Conservation (phyloP, 2,329 filamentous ascomycete genomes). For the Scedosporium aurantiacum region DNA sequence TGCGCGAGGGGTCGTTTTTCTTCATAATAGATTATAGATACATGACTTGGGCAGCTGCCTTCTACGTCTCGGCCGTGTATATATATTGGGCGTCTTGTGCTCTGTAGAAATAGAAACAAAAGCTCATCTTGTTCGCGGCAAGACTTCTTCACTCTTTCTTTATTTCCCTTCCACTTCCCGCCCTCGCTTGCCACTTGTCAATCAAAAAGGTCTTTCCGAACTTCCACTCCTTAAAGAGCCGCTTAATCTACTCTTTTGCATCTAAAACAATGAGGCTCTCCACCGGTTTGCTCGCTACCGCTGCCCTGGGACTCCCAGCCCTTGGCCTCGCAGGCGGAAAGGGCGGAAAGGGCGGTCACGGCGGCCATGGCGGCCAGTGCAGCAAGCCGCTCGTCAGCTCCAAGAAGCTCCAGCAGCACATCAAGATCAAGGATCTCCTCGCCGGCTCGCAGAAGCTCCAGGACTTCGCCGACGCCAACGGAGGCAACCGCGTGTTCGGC, state of each 20-base stretch:
- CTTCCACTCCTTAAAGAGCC: no score
- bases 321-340: not conserved
- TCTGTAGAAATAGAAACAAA: not conserved
- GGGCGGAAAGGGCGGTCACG: not conserved
- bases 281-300: slow-evolving; percentile 6
- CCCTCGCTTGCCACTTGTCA: not conserved
- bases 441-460: slow-evolving; percentile 32
- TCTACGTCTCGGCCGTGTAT: not conserved
- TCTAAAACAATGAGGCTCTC: not conserved
- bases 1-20: not conserved
- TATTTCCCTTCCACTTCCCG: not conserved
- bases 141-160: not conserved
- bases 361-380: not conserved
- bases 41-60: not conserved
- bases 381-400: slow-evolving; percentile 24
- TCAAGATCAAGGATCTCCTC: slow-evolving; percentile 29
- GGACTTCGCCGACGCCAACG: slow-evolving; percentile 30
- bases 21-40: not conserved
- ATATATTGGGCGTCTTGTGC: not conserved
- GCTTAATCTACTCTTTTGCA: no score
- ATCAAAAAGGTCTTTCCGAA: no score
- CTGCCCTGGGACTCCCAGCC: slow-evolving; percentile 1
- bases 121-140: not conserved
- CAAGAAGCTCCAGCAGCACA: slow-evolving; percentile 24
- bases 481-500: slow-evolving; percentile 31